Conservation (phyloP, 768 basidiomycete genomes). For the Lepiota subincarnata region DNA sequence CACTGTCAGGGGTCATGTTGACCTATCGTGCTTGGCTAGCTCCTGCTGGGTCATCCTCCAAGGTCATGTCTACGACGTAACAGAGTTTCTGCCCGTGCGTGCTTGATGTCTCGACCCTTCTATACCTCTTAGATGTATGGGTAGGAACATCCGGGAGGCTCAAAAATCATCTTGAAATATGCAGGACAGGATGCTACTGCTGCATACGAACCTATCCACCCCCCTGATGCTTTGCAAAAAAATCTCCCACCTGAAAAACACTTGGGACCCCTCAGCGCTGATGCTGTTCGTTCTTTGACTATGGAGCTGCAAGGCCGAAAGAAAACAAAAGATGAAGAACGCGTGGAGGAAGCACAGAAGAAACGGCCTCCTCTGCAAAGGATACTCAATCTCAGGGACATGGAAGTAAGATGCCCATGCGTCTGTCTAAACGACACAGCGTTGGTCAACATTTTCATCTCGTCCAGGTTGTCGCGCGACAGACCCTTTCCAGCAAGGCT, state of each 20-base stretch:
- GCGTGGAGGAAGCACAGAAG: conserved; percentile 58
- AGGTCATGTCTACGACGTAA: conserved; percentile 82
- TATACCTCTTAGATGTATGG: conserved; percentile 1
- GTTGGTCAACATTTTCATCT: background rate
- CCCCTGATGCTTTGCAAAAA: conserved; percentile 73
- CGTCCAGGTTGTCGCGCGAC: conserved; percentile 64
- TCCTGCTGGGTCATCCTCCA: conserved; percentile 85
- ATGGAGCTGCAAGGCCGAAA: conserved; percentile 33
- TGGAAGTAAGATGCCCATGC: conserved; percentile 54
- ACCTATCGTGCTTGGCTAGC: conserved; percentile 28
- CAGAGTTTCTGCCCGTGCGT: conserved; percentile 65
- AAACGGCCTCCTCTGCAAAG: conserved; percentile 62
- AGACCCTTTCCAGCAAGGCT: conserved; percentile 69
- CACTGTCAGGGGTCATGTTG: conserved; percentile 1
- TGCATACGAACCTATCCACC: conserved; percentile 79
- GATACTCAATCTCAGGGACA: conserved; percentile 74
- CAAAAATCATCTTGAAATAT: conserved; percentile 76
- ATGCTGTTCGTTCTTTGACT: conserved; percentile 35
- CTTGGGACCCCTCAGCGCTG: conserved; percentile 58
- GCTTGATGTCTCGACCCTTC: conserved; percentile 1
- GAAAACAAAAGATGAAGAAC: conserved; percentile 66
- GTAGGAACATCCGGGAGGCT: conserved; percentile 79
- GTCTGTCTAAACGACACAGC: background rate
- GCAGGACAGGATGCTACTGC: conserved; percentile 83
- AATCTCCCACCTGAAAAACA: conserved; percentile 68